Percentiles rank a stretch among this genome's conserved stretches.
Conservation (phyloP, 2,329 filamentous ascomycete genomes). For the Colletotrichum lupini region DNA sequence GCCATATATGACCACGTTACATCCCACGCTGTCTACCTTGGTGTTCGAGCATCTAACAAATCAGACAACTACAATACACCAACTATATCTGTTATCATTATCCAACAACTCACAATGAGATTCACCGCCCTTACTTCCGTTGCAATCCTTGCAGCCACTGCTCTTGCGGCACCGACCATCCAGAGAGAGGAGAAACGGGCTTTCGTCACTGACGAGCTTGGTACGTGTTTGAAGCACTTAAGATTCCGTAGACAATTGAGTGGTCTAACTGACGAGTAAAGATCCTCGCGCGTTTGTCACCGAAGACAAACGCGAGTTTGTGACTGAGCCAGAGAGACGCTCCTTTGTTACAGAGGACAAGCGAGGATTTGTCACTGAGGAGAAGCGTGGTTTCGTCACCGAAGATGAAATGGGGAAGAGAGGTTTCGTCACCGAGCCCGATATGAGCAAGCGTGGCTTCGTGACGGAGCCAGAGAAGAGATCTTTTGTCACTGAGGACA, state of each 20-base stretch:
- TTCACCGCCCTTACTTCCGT: not conserved
- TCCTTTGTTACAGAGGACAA: not conserved
- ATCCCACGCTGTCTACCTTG: no score
- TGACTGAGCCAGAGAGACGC: not conserved
- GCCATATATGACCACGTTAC: not conserved
- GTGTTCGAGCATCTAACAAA: not conserved
- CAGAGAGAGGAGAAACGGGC: not conserved
- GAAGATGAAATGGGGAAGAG: not conserved
- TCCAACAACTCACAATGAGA: not conserved
- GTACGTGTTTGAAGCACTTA: not conserved
- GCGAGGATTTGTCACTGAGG: not conserved
- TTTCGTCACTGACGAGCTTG: not conserved
- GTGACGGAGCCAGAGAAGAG: not conserved
- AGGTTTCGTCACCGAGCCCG: not conserved
- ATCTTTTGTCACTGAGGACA: not conserved
- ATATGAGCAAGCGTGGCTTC: not conserved
- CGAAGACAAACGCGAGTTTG: not conserved
- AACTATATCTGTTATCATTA: not conserved
- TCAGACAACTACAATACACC: not conserved
- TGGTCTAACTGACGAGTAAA: no score
- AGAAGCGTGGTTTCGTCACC: not conserved
- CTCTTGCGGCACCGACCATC: not conserved
- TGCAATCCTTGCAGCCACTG: not conserved
- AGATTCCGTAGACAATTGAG: no score
- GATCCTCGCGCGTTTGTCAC: not conserved